Conservation (phyloP, 108 stramenopile species). For the Mediolabrus comicus region DNA sequence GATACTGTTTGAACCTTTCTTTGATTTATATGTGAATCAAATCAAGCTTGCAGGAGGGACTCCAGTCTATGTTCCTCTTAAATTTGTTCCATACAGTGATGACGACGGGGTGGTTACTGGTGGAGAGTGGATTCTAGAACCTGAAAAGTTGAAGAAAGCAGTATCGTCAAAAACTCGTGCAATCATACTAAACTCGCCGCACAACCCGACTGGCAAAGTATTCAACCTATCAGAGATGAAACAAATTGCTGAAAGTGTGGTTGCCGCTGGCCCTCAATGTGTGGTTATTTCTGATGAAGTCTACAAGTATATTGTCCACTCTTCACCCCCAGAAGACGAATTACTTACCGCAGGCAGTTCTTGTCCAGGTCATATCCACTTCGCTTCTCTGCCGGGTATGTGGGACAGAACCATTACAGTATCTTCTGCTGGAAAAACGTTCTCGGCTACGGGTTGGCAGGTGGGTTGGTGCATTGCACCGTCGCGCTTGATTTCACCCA, state of each 20-base stretch:
- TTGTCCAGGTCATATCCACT: slow-evolving; percentile 83
- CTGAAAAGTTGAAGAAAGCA: slow-evolving; percentile 57
- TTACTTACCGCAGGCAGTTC: slow-evolving; percentile 6
- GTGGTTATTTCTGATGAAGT: slow-evolving; percentile 95
- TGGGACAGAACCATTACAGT: slow-evolving; percentile 93
- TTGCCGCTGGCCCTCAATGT: slow-evolving; percentile 71
- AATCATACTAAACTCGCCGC: slow-evolving; percentile 97
- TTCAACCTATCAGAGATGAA: slow-evolving; percentile 91
- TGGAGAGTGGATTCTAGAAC: slow-evolving; percentile 88
- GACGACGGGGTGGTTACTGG: slow-evolving; percentile 34
- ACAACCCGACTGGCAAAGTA: slow-evolving; percentile 98
- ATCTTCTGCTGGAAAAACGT: slow-evolving; percentile 98
- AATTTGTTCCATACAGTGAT: slow-evolving; percentile 59
- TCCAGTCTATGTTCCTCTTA: slow-evolving; percentile 79
- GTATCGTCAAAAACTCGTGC: slow-evolving; percentile 87
- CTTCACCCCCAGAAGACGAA: slow-evolving; percentile 52
- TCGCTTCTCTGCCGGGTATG: slow-evolving; percentile 87
- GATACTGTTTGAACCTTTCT: slow-evolving; percentile 96
- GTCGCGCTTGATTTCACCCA: slow-evolving; percentile 60
- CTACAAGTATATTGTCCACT: slow-evolving; percentile 97
- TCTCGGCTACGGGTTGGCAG: slow-evolving; percentile 98
- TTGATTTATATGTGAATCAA: slow-evolving; percentile 92
- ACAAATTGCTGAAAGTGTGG: slow-evolving; percentile 74
- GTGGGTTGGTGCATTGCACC: slow-evolving; percentile 98
- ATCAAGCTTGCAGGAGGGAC: slow-evolving; percentile 83